Base-by-base conservation (phyloP, 495 filamentous ascomycete species). In the Penicillium canariense region DNA sequence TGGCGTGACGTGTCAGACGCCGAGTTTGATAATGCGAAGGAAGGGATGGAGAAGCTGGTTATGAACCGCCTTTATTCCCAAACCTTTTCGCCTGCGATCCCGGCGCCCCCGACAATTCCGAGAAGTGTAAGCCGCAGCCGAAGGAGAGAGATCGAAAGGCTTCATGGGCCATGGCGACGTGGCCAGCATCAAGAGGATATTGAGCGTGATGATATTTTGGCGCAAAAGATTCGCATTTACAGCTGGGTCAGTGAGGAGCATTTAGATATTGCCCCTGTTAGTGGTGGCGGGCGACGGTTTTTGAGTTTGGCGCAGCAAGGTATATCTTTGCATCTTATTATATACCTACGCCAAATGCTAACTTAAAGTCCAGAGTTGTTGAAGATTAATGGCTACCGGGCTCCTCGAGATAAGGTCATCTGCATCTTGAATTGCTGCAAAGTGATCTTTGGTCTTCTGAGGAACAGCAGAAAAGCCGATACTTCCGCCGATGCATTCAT, bases 41-140 rank as follows among this genome's bases (percentile, higher is more conserved):
- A 99, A 74, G 94, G 94, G 26, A 99, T 99, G 95, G 94, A 99
- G 79, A 99, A 99, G 67, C 83, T 99, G 22, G 94, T 99, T 15
- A 99, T 99, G 94, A 99, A 99, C 68, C 81, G 95, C 49, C 76
- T 99, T 5, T 97, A 99, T 66, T 85, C 87, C 1, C 95, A 99
- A 69, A 96, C 95, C 0, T 99, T 99, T 68, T 96, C 94, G 1
- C 92, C 94, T 1, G 88, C 88, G 14, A 99, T 99, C 45, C 84
- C 90, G 4, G 74, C 89, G 6, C 87, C 90, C 4, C 84, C 87
- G 47, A 83, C 88, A n/a, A 80, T 89, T 45, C 83, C 84, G 3
- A 52, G 74, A 49, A 76, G 68, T 50, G 81, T 80, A 9, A 81
- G 78, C 38, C 92, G 85, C 64, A 84, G 84, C 26, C 88, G 83